Conservation (phyloP, 2,329 filamentous ascomycete species). For the Hymenoscyphus infarciens region DNA sequence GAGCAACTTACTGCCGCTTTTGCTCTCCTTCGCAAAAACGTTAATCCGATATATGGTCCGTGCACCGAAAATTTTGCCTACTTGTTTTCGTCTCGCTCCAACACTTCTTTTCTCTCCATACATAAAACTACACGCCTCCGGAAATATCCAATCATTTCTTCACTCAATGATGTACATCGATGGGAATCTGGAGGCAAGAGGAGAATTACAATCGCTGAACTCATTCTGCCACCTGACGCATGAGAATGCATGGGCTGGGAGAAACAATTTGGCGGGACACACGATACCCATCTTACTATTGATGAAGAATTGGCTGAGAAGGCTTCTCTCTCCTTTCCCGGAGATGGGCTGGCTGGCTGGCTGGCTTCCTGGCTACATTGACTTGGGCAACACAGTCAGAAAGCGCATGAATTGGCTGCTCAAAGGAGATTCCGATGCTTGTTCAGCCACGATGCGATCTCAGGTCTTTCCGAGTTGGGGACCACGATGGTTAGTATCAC, state of each 20-base stretch:
- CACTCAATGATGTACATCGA: constrained; percentile 57
- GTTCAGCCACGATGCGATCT: background rate
- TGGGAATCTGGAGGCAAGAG: constrained; percentile 68
- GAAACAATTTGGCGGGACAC: constrained; percentile 33
- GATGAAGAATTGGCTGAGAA: background rate
- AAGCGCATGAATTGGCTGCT: background rate
- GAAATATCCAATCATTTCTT: constrained; percentile 64
- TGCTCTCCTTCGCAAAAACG: background rate
- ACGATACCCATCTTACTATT: background rate
- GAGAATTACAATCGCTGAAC: constrained; percentile 46
- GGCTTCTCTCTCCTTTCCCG: background rate
- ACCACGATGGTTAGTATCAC: background rate
- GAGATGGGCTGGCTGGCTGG: no score
- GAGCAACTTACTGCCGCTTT: no score
- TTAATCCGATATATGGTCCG: background rate
- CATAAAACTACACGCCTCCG: constrained; percentile 49
- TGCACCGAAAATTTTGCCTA: background rate
- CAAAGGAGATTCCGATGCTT: background rate
- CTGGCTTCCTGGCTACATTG: background rate
- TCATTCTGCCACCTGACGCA: constrained; percentile 54
- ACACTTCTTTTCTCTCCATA: constrained; percentile 34
- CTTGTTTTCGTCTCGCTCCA: constrained; percentile 1
- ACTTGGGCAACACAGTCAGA: background rate
- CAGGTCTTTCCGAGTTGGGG: background rate
- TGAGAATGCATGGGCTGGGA: constrained; percentile 36